phyloP scores from a whole-genome alignment of 2,329 filamentous ascomycete genomes.

The Exserohilum turcica region DNA sequence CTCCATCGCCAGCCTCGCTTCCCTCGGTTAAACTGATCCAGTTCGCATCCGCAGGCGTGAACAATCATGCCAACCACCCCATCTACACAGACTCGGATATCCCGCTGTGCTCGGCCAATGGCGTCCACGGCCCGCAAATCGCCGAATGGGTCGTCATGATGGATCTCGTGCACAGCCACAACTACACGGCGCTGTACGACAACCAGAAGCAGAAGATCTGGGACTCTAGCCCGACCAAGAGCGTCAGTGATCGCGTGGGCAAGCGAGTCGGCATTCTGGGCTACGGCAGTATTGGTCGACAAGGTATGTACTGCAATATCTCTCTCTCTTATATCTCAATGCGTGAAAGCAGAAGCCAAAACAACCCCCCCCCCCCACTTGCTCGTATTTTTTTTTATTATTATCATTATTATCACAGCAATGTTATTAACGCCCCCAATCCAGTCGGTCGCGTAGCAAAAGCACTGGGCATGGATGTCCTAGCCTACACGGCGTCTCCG shows the following conservation, averaged over 20 bases:
- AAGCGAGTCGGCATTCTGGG: conserved; percentile 65
- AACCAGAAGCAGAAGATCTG: conserved; percentile 63
- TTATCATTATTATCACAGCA: too few relatives aligned
- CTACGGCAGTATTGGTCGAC: conserved; percentile 67
- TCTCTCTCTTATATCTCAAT: background rate
- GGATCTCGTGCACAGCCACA: conserved; percentile 61
- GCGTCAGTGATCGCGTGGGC: conserved; percentile 61
- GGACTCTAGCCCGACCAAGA: conserved; percentile 47
- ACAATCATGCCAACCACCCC: conserved; percentile 59
- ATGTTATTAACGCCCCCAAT: too few relatives aligned
- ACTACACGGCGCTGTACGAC: conserved; percentile 60
- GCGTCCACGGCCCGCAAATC: conserved; percentile 68
- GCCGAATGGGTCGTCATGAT: conserved; percentile 71
- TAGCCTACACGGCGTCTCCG: conserved; percentile 75
- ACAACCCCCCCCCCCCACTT: too few relatives aligned
- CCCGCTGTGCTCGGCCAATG: conserved; percentile 59
- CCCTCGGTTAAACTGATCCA: conserved; percentile 59
- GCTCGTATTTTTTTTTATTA: too few relatives aligned
- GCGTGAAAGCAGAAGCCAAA: too few relatives aligned
- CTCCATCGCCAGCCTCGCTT: conserved; percentile 41
- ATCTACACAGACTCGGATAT: conserved; percentile 60
- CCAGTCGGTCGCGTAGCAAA: conserved; percentile 62
- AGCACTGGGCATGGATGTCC: conserved; percentile 71
- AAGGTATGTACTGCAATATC: conserved; percentile 51
- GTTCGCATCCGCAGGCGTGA: conserved; percentile 62